Conservation (phyloP, 306 rosid genomes). For the Leucaena leucocephala region DNA sequence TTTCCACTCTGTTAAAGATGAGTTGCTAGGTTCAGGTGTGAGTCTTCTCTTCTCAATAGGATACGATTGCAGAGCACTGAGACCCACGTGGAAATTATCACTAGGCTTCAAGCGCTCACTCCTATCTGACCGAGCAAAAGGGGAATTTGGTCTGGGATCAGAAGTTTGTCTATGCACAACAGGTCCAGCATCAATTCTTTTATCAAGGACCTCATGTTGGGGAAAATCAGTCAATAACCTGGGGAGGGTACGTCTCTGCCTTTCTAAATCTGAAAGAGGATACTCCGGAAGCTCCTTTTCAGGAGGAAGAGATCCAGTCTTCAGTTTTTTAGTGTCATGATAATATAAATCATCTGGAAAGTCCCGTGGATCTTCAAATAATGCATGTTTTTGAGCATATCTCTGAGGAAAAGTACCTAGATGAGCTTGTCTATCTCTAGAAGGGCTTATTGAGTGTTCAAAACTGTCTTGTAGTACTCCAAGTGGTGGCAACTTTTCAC, state of each 20-base stretch:
- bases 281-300: slow-evolving; percentile 87
- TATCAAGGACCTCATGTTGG: slow-evolving; percentile 51
- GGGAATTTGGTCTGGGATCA: slow-evolving; percentile 52
- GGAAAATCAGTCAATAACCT: slow-evolving; percentile 53
- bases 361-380: slow-evolving; percentile 68
- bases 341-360: slow-evolving; percentile 60
- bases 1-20: slow-evolving; percentile 81
- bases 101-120: slow-evolving; percentile 68
- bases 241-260: slow-evolving; percentile 60
- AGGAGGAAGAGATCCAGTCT: slow-evolving; percentile 54
- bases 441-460: slow-evolving; percentile 57
- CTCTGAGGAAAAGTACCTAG: slow-evolving; percentile 54
- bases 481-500: slow-evolving; percentile 58
- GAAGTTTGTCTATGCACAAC: slow-evolving; percentile 55
- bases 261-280: slow-evolving; percentile 63
- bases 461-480: slow-evolving; percentile 58
- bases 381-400: slow-evolving; percentile 53
- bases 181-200: slow-evolving; percentile 60
- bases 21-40: slow-evolving; percentile 66
- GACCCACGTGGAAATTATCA: slow-evolving; percentile 58
- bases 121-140: slow-evolving; percentile 53
- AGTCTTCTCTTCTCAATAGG: slow-evolving; percentile 62
- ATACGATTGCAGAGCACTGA: slow-evolving; percentile 53
- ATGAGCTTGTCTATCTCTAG: slow-evolving; percentile 60
- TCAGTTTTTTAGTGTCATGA: slow-evolving; percentile 66